Evolutionary conservation across 1,139 yeast species (phyloP), one percentile per base, ranked within the genome.

Genomic region (Blastobotrys capitulatus): DNA sequence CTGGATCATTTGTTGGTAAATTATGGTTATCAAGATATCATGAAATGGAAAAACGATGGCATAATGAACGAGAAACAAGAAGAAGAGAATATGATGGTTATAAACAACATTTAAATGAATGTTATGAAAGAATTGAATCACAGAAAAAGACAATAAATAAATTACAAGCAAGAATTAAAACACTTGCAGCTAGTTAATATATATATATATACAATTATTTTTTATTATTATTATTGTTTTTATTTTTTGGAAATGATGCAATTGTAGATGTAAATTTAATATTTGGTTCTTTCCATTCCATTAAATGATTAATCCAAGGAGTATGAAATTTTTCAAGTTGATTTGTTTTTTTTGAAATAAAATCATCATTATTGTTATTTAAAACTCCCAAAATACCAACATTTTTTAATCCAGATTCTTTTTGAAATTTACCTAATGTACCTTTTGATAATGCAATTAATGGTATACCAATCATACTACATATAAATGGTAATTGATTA

Each of bases 401-500:
- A 38, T 50, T 36, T 7, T 39, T 38, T 12, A 31, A 18, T 5
- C 49, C 51, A 3, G 47, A n/a, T 10, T 55, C 54, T n/a, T 44
- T 44, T 2, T 57, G 50, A 7, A 59, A 48, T 15, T 37, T 40
- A 6, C 47, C 46, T 26, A 54, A 42, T 1, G 62, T 48, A 5
- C 61, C 61, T 27, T 48, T 47, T 2, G 62, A 62, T 12, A 59
- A 49, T 32, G 50, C 56, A 15, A 59, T 40, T 19, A 59, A 51
- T 42, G 57, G 7, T 52, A 53, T 22, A 42, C 32, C 29, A 48
- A 54, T 54, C 3, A 53, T 57, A 9, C 57, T 59, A 45, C 61
- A 55, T 8, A 57, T 48, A 19, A 57, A 45, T 9, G 62, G 62
- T 37, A 57, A 58, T 47, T 59, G 62, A 2, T 52, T 34, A 7